Evolutionary conservation across 495 filamentous ascomycete genomes (phyloP).

Genomic region (Talaromyces nanjingensis): DNA sequence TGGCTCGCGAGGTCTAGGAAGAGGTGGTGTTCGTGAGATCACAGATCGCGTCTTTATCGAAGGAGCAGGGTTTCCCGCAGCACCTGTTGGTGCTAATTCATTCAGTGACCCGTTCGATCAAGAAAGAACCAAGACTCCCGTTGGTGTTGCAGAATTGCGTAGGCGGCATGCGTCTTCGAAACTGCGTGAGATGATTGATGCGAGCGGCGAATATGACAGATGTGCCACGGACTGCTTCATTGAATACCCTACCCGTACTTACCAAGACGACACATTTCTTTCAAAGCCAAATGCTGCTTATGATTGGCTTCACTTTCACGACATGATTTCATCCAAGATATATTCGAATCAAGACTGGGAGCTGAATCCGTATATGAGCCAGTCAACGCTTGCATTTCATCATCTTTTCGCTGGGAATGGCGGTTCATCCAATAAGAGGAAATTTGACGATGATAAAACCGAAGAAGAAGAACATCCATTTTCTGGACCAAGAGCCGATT

Average conservation of each 20-base stretch:
- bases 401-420: conserved; percentile 67
- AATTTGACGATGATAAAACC: conserved; percentile 39
- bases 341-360: conserved; percentile 83
- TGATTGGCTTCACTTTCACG: conserved; percentile 94
- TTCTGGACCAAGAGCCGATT: conserved; percentile 72
- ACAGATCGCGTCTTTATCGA: conserved; percentile 81
- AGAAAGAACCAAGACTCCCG: conserved; percentile 21
- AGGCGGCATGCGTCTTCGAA: conserved; percentile 73
- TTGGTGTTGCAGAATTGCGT: conserved; percentile 61
- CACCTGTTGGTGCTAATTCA: conserved; percentile 25
- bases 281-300: conserved; percentile 81
- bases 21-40: conserved; percentile 74
- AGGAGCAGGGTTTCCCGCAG: conserved; percentile 74
- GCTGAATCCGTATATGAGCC: conserved; percentile 72
- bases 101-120: conserved; percentile 28
- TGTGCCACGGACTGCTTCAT: conserved; percentile 79
- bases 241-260: conserved; percentile 76
- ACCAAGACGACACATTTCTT: conserved; percentile 86
- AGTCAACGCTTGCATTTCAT: conserved; percentile 84
- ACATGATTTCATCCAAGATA: conserved; percentile 66
- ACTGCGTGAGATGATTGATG: conserved; percentile 83
- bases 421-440: conserved; percentile 25
- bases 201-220: conserved; percentile 79
- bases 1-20: conserved; percentile 67
- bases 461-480: conserved; percentile 61